Percentiles rank a stretch among this genome's conserved stretches.
These are phyloP conservation scores for Dictyostelium firmibasis DNA, from an alignment of 78 protist species.

Conservation along the genomic window DNA sequence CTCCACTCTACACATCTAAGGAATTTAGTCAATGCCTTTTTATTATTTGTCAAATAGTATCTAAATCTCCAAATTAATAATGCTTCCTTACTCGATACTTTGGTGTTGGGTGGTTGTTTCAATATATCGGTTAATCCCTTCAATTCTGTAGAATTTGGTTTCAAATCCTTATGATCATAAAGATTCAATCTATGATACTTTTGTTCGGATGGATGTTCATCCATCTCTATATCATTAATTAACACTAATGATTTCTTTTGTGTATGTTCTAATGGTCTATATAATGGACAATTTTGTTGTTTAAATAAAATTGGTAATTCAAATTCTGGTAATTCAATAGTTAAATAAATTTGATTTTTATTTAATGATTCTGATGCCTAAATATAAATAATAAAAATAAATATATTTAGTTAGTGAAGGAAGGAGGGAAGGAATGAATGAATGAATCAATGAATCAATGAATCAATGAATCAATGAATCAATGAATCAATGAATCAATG, in stretches of 20 bases:
- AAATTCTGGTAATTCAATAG: slow-evolving; percentile 78
- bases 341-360: slow-evolving; percentile 42
- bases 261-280: neutral
- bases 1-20: slow-evolving; percentile 95
- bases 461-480: too few relatives aligned
- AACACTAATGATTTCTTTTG: slow-evolving; percentile 43
- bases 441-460: too few relatives aligned
- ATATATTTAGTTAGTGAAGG: too few relatives aligned
- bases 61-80: slow-evolving; percentile 87
- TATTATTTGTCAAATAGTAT: slow-evolving; percentile 83
- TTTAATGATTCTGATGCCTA: slow-evolving; percentile 52
- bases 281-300: slow-evolving; percentile 37
- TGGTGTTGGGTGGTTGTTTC: slow-evolving; percentile 63
- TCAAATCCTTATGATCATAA: slow-evolving; percentile 59
- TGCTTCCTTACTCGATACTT: slow-evolving; percentile 16
- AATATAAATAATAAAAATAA: neutral
- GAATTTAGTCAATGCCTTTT: slow-evolving; percentile 92
- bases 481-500: too few relatives aligned
- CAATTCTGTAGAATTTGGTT: slow-evolving; percentile 48
- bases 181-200: slow-evolving; percentile 60
- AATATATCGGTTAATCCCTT: slow-evolving; percentile 24
- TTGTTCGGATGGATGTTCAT: slow-evolving; percentile 68
- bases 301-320: slow-evolving; percentile 65
- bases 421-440: too few relatives aligned
- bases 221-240: slow-evolving; percentile 59